These are phyloP conservation scores for Anthracocystis panici-leucophaei DNA, from an alignment of 1,284 basidiomycete genomes.

Conservation along the genomic window DNA sequence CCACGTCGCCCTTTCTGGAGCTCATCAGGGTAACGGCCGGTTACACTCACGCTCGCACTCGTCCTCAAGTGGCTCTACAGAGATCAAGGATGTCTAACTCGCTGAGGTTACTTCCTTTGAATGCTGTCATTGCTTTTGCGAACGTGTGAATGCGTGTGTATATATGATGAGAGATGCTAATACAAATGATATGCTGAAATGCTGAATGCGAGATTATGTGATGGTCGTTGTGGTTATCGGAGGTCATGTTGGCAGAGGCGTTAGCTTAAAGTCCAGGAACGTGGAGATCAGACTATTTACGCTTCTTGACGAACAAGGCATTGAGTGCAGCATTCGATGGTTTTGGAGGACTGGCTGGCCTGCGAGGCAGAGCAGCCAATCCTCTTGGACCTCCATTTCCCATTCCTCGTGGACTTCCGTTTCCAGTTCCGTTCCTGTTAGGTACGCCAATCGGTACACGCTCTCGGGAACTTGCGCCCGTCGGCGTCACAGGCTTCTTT, in stretches of 20 bases:
- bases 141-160: neutral
- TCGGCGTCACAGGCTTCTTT: conserved; percentile 24
- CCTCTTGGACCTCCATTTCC: conserved; percentile 27
- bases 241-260: neutral
- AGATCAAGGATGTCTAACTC: neutral
- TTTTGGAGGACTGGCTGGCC: conserved; percentile 41
- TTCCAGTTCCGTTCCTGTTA: conserved; percentile 6
- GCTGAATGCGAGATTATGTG: conserved; percentile 7
- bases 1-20: neutral
- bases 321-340: conserved; percentile 50
- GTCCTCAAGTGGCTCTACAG: neutral
- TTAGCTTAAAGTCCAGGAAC: too few relatives aligned
- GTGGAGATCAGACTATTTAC: conserved; percentile 11
- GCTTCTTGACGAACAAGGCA: conserved; percentile 51
- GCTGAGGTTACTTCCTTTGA: neutral
- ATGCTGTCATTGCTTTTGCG: conserved; percentile 13
- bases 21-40: neutral
- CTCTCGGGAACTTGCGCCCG: conserved; percentile 22
- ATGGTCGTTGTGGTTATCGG: neutral
- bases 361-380: conserved; percentile 26
- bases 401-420: conserved; percentile 21
- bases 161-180: conserved; percentile 5
- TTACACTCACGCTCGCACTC: too few relatives aligned
- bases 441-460: conserved; percentile 16
- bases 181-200: conserved; percentile 12